These are phyloP conservation scores for Fusarium mexicanum DNA, from an alignment of 2,329 filamentous ascomycete genomes.

Conservation along the genomic window DNA sequence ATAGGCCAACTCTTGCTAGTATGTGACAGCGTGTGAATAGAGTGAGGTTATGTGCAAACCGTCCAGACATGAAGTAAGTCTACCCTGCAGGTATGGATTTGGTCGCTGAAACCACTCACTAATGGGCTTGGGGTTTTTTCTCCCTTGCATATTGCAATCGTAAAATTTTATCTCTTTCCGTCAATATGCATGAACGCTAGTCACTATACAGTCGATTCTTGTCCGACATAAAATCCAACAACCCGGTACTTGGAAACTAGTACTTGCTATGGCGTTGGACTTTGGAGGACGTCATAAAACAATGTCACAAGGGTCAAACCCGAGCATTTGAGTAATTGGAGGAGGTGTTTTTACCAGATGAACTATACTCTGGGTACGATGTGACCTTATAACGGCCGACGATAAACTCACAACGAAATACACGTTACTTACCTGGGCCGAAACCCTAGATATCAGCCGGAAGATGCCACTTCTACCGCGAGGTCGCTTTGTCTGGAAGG, in stretches of 20 bases:
- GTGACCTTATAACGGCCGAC: background rate
- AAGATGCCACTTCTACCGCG: background rate
- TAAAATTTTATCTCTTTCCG: background rate
- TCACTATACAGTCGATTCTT: background rate
- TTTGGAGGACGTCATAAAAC: background rate
- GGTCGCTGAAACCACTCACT: background rate
- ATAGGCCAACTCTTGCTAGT: background rate
- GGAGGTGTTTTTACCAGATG: no score
- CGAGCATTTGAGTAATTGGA: background rate
- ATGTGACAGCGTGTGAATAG: background rate
- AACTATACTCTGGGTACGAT: background rate
- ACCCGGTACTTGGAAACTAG: background rate
- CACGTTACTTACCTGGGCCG: background rate
- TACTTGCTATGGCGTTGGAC: background rate
- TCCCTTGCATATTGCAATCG: background rate
- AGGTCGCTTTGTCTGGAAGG: background rate
- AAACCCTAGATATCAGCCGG: background rate
- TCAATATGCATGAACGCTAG: background rate
- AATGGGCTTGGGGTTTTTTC: background rate
- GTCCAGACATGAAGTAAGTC: no score
- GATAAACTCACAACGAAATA: background rate
- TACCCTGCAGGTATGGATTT: background rate
- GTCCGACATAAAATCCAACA: background rate
- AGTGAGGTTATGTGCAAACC: background rate
- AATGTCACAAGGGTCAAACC: background rate